These are phyloP conservation scores for Scorias spongiosa DNA, from an alignment of 2,329 filamentous ascomycete species.

Conservation along the genomic window DNA sequence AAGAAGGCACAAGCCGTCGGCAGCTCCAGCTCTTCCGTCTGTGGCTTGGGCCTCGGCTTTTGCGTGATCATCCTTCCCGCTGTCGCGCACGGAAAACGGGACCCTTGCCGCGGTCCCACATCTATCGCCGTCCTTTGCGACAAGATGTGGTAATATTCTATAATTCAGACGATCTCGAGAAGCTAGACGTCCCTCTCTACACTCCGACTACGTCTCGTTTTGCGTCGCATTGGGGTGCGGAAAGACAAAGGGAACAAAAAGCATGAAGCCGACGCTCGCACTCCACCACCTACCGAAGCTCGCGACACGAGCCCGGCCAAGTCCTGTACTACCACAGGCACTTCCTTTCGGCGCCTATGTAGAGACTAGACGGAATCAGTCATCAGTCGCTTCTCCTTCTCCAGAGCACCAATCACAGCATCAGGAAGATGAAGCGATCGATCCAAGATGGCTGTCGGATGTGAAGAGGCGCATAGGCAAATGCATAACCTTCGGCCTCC, in stretches of 20 bases:
- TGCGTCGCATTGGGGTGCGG: neutral
- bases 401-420: neutral
- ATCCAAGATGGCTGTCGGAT: conserved; percentile 54
- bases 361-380: neutral
- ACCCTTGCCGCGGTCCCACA: no score
- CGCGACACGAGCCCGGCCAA: neutral
- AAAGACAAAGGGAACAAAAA: neutral
- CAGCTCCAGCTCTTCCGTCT: no score
- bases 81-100: no score
- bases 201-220: neutral
- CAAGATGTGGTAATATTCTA: no score
- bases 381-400: neutral
- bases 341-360: conserved; percentile 1
- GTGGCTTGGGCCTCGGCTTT: no score
- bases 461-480: conserved; percentile 53
- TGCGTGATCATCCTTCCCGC: no score
- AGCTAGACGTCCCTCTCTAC: no score
- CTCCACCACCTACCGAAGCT: neutral
- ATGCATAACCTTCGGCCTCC: conserved; percentile 60
- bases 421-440: conserved; percentile 3
- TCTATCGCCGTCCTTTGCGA: no score
- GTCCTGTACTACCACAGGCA: neutral
- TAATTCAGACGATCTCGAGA: no score
- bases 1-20: no score
- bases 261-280: neutral